Evolutionary conservation across 208 protist species (phyloP), one percentile per base, ranked within the genome.

Genomic region (Leptomonas seymouri): DNA sequence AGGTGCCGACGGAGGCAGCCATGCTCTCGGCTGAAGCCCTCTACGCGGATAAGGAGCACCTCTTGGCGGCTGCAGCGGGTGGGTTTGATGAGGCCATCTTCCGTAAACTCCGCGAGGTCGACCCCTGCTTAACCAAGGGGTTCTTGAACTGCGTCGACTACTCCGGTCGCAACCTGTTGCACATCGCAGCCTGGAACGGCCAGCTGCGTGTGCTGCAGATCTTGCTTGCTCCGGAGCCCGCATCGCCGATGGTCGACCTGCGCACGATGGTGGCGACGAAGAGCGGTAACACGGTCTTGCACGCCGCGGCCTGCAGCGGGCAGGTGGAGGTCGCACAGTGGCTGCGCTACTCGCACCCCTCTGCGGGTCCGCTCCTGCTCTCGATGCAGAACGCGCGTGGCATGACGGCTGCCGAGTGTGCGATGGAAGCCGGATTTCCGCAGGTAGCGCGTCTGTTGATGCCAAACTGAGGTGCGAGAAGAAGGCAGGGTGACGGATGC

Each of bases 231-330:
- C 71, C 84, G 8, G 64, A 80, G 53, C 79, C 78, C 4, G 51
- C 57, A 0, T 31, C 63, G 34, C 77, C 76, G 57, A 75, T 89
- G 74, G 49, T 88, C 3, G 82, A 89, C 60, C 65, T 95, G 59
- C 82, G 82, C n/a, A 41, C 76, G 6, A 31, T 92, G 23, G 63
- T 85, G 3, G 56, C 80, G 14, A 65, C 71, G 27, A 72, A 82
- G 34, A 87, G 84, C 56, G 85, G 90, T 9, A 92, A 93, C 65
- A 93, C 85, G 12, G 72, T 96, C 50, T 62, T 96, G 49, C 90
- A 96, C 78, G 81, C 78, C 18, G 86, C 90, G 11, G 90, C 86
- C 14, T 65, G 71, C 34, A 81, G 80, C 21, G 90, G 90, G 0
- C 79, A 84, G 66, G 72, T 42, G 8, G 78, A 77, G 23, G 80